Base-by-base conservation (phyloP, 148 eudicot genomes). In the Agrostemma githago region DNA sequence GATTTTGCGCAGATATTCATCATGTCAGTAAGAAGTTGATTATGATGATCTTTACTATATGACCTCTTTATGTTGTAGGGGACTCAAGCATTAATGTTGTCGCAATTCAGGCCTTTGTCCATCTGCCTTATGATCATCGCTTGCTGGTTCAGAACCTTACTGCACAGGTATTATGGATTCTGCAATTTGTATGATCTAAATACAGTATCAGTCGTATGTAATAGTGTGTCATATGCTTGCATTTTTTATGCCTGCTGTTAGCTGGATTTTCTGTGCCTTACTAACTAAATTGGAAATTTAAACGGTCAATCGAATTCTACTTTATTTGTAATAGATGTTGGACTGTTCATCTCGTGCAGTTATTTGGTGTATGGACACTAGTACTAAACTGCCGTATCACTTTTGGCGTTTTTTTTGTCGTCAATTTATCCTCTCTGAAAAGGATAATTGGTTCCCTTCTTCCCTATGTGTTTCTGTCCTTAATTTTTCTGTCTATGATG, bases 91-190 rank as follows among this genome's bases (percentile, higher is more conserved):
- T 94, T 61, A 89, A 86, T 76, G 84, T 94, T 70, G 82, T 94
- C 72, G 90, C 93, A 20, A 85, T 94, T 72, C 91, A 90, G 74
- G 98, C 93, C 39, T 87, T 88, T 72, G 87, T 94, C 56, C 90
- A 94, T 83, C 93, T 91, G 78, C 87, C 96, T 46, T 86, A 68
- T 80, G 89, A 91, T 83, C 97, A 94, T 61, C 82, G 77, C 10
- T 71, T 87, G 82, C 70, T 89, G 82, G 86, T 94, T 73, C 98
- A 94, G 74, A 94, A 94, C 79, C 96, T 94, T 67, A 84, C 98
- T 78, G 75, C 88, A 39, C 96, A 89, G 98, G 98, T 94, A 81
- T 20, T 12, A 76, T 8, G 15, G 66, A 62, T 21, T 62, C 3
- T 26, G 48, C n/a, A 12, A 6, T 62, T 62, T 21, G 2, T 61